Base-by-base conservation (phyloP, 2,329 filamentous ascomycete species). In the Pseudogymnoascus sp. region DNA sequence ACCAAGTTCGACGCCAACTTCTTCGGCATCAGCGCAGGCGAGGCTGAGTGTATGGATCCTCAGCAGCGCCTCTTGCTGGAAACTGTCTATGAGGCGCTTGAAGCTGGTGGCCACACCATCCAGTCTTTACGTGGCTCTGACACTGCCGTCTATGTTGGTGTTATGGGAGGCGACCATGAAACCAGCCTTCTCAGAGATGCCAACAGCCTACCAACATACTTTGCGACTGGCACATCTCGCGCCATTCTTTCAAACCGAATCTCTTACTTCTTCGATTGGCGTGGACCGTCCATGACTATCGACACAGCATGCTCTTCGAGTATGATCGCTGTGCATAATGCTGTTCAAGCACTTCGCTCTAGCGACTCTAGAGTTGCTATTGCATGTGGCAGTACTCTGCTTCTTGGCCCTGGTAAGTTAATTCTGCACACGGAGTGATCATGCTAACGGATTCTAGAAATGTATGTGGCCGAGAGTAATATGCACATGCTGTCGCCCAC, bases 231-330 rank as follows among this genome's bases (percentile, higher is more conserved):
- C 1, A 68, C 66, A 2, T 67, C 65, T 4, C 62, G 65, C 6
- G 69, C 67, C 7, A 70, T 77, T 3, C 35, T 75, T 4, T 67
- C 76, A 0, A 78, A 78, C 61, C 70, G 77, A 1, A 64, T 76
- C 11, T 74, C 73, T 35, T 78, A 73, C 70, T 75, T 70, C 61
- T 77, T 74, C 60, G 69, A 77, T 59, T 62, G 74, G 41, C 64
- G 65, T 5, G 74, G 75, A 0, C 70, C 74, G 0, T 74, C 72
- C 61, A 66, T 74, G 39, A 73, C 71, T 3, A 66, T 76, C n/a
- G 73, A 76, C 54, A 76, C 75, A 5, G 75, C 73, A 2, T 77
- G 75, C 59, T 74, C 73, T 0, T 70, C 70, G 3, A 71, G 68
- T 39, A 60, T 76, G 6, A 70, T 73, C 2, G 74, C 72, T 7